phyloP scores from a whole-genome alignment of 257 asterid species.

The Rauvolfia tetraphylla region DNA sequence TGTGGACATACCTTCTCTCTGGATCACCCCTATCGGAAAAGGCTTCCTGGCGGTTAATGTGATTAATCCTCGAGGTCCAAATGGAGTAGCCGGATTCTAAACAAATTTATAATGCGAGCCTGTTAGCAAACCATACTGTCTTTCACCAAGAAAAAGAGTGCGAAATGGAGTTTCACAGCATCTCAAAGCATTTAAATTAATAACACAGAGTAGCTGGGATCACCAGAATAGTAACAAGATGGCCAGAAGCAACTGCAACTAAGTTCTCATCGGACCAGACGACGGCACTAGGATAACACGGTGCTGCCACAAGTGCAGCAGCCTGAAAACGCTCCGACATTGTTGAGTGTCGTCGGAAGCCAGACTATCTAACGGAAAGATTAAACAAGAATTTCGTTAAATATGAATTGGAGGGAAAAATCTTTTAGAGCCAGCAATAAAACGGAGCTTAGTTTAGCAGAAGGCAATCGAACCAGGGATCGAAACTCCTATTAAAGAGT shows the following conservation, averaged over 20 bases:
- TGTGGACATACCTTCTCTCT: slow-evolving; percentile 44
- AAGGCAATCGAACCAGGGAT: neutral
- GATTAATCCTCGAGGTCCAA: slow-evolving; percentile 72
- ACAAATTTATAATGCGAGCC: neutral
- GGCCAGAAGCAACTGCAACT: slow-evolving; percentile 77
- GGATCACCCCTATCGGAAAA: slow-evolving; percentile 69
- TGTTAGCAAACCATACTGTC: neutral
- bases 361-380: neutral
- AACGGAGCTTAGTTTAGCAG: neutral
- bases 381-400: neutral
- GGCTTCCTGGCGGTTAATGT: slow-evolving; percentile 55
- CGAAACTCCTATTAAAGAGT: neutral
- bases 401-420: slow-evolving; percentile 1
- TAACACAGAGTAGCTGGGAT: neutral
- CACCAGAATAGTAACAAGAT: slow-evolving; percentile 63
- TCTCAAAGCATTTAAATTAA: neutral
- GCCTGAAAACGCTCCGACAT: slow-evolving; percentile 68
- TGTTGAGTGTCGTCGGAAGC: neutral
- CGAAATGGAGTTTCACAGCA: neutral
- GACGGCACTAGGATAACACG: slow-evolving; percentile 68
- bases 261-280: slow-evolving; percentile 91
- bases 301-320: slow-evolving; percentile 54
- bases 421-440: neutral
- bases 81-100: slow-evolving; percentile 36
- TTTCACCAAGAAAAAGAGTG: neutral